Evolutionary conservation across 176 grass and related monocot species (phyloP).

Genomic region (Oryza punctata): DNA sequence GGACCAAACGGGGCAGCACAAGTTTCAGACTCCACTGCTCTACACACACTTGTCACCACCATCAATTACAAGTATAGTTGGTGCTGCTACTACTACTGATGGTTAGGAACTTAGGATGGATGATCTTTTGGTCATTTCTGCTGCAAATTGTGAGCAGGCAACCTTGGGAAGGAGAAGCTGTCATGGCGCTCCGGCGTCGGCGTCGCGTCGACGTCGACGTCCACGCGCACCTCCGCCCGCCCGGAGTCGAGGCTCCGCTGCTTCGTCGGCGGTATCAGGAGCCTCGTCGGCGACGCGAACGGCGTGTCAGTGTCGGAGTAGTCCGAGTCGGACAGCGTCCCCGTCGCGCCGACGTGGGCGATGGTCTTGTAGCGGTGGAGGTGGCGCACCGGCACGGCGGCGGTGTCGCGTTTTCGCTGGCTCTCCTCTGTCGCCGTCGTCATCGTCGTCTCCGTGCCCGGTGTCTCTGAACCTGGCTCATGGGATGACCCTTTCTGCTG

Average conservation of each 20-base stretch:
- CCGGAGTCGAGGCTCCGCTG: constrained; percentile 40
- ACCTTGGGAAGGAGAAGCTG: constrained; percentile 61
- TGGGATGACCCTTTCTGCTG: constrained; percentile 35
- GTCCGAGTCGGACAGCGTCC: constrained; percentile 51
- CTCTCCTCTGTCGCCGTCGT: background rate
- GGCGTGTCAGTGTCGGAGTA: constrained; percentile 39
- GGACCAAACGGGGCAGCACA: too few species aligned
- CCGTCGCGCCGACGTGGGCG: constrained; percentile 45
- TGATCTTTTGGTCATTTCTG: constrained; percentile 33
- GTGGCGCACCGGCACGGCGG: constrained; percentile 33
- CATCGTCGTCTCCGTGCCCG: constrained; percentile 17
- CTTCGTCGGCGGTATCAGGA: constrained; percentile 43
- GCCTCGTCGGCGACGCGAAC: constrained; percentile 39
- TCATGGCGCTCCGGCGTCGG: constrained; percentile 8
- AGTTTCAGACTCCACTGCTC: too few species aligned
- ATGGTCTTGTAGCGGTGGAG: constrained; percentile 60
- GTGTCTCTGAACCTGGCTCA: background rate
- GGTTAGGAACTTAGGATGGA: constrained; percentile 17
- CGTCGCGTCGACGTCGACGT: constrained; percentile 32
- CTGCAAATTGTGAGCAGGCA: constrained; percentile 11
- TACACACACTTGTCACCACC: too few species aligned
- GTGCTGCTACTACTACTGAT: background rate
- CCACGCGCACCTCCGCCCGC: constrained; percentile 27
- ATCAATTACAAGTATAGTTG: background rate
- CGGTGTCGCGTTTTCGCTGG: background rate